Base-by-base conservation (phyloP, 495 filamentous ascomycete genomes). In the Xylaria cubensis region DNA sequence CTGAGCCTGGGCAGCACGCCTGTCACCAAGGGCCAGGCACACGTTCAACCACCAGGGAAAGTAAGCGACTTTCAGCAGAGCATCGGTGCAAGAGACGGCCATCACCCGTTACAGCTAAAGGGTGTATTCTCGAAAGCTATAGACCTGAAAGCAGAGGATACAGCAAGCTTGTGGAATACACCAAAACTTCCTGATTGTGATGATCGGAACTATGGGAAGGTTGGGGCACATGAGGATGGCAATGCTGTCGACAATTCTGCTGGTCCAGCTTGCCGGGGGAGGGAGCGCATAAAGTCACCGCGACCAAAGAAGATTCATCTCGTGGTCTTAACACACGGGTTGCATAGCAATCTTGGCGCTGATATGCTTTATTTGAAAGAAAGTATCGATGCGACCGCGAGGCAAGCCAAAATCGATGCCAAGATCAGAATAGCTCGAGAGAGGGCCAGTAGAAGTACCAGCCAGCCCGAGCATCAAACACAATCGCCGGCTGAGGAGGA, bases 311-410 rank as follows among this genome's bases (percentile, higher is more conserved):
- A 90, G 74, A 84, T 98, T 0, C 96, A 99, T 77, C 84, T 99
- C 70, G 96, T 99, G 10, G 86, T 99, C 9, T 78, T 99, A 67
- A 98, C 96, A 0, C 96, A 99, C 84, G 96, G 96, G 0, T 81
- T 99, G 72, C 96, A 98, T 80, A 97, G 95, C 81, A 99, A 99
- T 81, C 86, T 97, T n/a, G 94, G 97, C 2, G 90, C 94, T 51
- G 96, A 99, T 82, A 97, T 99, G 97, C 84, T 99, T 36, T 99
- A 92, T 79, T 80, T 99, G 75, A 99, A 99, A 77, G 96, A 99
- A 80, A 95, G 93, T 75, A 98, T 99, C 66, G 97, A 99, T 80
- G 89, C 90, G 42, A 90, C 93, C 34, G 90, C 90, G 2, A 91
- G 85, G 72, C 89, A 93, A 76, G 89, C 91, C 21, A 89, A 89